phyloP scores from a whole-genome alignment of 2,329 filamentous ascomycete species.

The Fusarium continuum region DNA sequence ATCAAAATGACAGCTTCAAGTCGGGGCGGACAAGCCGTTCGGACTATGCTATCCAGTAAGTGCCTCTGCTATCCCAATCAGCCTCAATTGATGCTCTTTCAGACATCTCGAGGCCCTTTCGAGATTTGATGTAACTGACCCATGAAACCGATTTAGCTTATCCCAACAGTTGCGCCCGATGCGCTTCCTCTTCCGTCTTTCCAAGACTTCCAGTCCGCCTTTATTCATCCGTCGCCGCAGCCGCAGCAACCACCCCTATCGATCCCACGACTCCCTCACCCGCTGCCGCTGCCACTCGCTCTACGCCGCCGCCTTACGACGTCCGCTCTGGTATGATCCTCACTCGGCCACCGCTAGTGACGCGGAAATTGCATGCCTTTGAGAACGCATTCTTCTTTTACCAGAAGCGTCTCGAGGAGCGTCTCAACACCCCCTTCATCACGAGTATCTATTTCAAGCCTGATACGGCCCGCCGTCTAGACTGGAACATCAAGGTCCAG shows the following conservation, averaged over 20 bases:
- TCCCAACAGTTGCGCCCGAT: conserved; percentile 51
- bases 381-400: conserved; percentile 96
- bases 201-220: conserved; percentile 45
- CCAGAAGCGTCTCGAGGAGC: conserved; percentile 95
- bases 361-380: conserved; percentile 83
- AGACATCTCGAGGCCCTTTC: not conserved
- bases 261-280: conserved; percentile 33
- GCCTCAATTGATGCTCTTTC: conserved; percentile 32
- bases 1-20: conserved; percentile 62
- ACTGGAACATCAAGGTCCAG: conserved; percentile 88
- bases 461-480: conserved; percentile 82
- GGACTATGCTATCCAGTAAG: conserved; percentile 62
- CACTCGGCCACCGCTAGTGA: conserved; percentile 87
- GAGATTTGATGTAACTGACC: conserved; percentile 20
- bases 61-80: not conserved
- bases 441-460: conserved; percentile 95
- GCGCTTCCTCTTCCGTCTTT: conserved; percentile 46
- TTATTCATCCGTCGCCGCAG: conserved; percentile 49
- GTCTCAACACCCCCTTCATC: conserved; percentile 85
- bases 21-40: conserved; percentile 62
- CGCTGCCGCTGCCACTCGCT: conserved; percentile 18
- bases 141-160: conserved; percentile 33
- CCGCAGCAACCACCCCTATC: conserved; percentile 30
- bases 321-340: conserved; percentile 78
- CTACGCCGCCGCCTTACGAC: conserved; percentile 52